phyloP scores from a whole-genome alignment of 139 green algal genomes.

The Trebouxia sp. region DNA sequence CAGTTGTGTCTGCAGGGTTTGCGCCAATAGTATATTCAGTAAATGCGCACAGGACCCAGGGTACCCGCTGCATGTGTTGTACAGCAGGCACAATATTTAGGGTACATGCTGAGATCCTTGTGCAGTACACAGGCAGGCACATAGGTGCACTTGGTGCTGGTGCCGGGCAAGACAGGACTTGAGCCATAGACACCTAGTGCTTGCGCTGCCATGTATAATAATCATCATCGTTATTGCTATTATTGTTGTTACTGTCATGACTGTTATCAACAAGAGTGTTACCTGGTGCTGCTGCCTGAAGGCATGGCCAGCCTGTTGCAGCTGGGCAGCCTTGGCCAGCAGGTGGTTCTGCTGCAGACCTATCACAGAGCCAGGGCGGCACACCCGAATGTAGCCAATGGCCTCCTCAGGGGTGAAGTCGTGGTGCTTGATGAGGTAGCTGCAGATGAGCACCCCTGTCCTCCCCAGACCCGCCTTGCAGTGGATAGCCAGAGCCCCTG shows the following conservation, averaged over 20 bases:
- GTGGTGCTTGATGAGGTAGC: conserved; percentile 95
- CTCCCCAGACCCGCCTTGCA: conserved; percentile 96
- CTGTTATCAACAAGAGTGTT: not conserved
- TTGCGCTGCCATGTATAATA: too few relatives aligned
- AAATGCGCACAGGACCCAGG: too few relatives aligned
- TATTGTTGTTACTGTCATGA: not conserved
- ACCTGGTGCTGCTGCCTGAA: conserved; percentile 23
- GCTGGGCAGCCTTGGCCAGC: conserved; percentile 56
- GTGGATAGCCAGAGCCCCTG: conserved; percentile 81
- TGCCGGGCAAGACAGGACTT: too few relatives aligned
- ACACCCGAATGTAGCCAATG: conserved; percentile 92
- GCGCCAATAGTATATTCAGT: too few relatives aligned
- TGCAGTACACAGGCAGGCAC: too few relatives aligned
- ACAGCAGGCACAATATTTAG: too few relatives aligned
- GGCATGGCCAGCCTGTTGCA: conserved; percentile 33
- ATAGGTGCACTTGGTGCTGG: too few relatives aligned
- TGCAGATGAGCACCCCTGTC: conserved; percentile 89
- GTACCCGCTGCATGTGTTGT: too few relatives aligned
- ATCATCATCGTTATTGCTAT: not conserved
- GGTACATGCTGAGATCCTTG: too few relatives aligned
- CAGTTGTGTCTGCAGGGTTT: too few relatives aligned
- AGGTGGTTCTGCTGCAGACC: conserved; percentile 93
- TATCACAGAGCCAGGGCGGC: conserved; percentile 88
- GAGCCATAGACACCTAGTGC: too few relatives aligned
- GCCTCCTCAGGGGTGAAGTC: conserved; percentile 83